Conservation (phyloP, 73 alveolate genomes). For the Paramecium biaurelia region DNA sequence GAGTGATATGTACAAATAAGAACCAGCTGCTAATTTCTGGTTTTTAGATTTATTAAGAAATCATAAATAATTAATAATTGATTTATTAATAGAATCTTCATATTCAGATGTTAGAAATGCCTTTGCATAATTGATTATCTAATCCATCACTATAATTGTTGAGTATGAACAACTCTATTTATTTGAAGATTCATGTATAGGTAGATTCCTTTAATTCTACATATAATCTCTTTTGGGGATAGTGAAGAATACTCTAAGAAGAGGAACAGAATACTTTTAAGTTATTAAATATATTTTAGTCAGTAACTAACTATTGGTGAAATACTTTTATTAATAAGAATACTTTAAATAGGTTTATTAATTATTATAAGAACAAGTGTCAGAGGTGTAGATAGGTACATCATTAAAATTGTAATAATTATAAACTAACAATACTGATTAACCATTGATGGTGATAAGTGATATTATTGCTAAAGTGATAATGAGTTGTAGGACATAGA, state of each 20-base stretch:
- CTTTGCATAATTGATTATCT: background rate
- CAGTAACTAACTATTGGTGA: background rate
- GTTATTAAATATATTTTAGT: background rate
- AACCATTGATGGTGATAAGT: background rate
- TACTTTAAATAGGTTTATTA: background rate
- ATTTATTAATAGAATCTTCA: background rate
- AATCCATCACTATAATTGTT: background rate
- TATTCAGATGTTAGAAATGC: background rate
- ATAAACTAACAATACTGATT: background rate
- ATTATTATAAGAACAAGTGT: background rate
- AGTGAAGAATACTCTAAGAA: background rate
- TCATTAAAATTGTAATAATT: background rate
- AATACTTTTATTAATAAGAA: background rate
- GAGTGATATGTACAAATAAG: background rate
- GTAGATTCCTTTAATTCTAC: background rate
- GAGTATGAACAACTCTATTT: background rate
- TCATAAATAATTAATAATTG: background rate
- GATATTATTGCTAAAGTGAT: background rate
- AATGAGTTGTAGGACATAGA: constrained; percentile 3
- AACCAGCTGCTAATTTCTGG: constrained; percentile 29
- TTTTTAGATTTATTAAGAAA: background rate
- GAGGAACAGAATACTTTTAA: constrained; percentile 13
- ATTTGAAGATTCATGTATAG: background rate
- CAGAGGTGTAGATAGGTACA: background rate
- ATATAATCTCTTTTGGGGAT: background rate